phyloP scores from a whole-genome alignment of 2,329 filamentous ascomycete species.

The Hirsutella rhossiliensis region DNA sequence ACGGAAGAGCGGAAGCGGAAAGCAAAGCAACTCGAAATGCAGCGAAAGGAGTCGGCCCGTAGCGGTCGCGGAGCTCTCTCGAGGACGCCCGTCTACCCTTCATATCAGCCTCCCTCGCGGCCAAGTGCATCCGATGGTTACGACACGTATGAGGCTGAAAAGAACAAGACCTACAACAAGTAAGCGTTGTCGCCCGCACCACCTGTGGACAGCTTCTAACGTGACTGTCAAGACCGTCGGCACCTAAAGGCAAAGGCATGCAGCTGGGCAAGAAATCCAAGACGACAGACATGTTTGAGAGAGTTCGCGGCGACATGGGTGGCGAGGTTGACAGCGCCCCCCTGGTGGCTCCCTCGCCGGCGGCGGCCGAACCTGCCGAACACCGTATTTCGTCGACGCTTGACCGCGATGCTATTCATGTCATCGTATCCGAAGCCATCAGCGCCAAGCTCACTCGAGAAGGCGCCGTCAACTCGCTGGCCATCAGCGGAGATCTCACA shows the following conservation, averaged over 20 bases:
- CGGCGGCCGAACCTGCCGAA: conserved; percentile 38
- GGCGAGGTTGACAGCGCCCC: conserved; percentile 69
- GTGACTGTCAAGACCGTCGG: conserved; percentile 23
- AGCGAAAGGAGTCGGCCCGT: conserved; percentile 89
- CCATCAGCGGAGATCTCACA: conserved; percentile 85
- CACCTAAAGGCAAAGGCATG: conserved; percentile 93
- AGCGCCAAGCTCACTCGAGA: conserved; percentile 81
- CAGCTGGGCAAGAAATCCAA: conserved; percentile 98
- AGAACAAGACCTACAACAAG: conserved; percentile 85
- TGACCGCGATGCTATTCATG: conserved; percentile 76
- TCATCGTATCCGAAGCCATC: conserved; percentile 83
- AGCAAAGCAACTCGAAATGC: conserved; percentile 97
- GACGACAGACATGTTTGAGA: conserved; percentile 93
- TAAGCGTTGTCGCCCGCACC: conserved; percentile 25
- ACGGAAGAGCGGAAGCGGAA: conserved; percentile 97
- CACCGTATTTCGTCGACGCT: conserved; percentile 52
- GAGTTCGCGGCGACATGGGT: conserved; percentile 85
- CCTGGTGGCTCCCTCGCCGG: conserved; percentile 47
- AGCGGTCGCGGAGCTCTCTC: conserved; percentile 54
- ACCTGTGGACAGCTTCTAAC: background rate
- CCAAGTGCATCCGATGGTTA: conserved; percentile 70
- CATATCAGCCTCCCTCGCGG: conserved; percentile 71
- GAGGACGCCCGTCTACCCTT: conserved; percentile 72
- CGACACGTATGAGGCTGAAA: conserved; percentile 91
- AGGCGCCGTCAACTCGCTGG: conserved; percentile 72